phyloP scores from a whole-genome alignment of 495 filamentous ascomycete species.

The Pyrenopolyporus hunteri region DNA sequence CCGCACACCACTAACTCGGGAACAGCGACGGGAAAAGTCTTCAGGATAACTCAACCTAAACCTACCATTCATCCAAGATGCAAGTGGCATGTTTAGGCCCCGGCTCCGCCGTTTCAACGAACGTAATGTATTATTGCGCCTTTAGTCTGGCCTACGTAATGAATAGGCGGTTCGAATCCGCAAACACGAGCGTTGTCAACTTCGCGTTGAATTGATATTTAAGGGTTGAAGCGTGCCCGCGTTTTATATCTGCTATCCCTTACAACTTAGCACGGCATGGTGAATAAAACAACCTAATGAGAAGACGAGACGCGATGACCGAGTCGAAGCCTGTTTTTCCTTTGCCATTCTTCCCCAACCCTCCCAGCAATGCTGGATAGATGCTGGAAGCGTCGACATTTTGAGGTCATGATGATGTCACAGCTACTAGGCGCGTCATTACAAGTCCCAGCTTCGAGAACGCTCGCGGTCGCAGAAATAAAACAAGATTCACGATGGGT shows the following conservation, averaged over 20 bases:
- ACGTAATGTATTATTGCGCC: neutral
- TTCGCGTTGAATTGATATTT: neutral
- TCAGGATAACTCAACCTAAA: no score
- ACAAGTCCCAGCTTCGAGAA: neutral
- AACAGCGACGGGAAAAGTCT: no score
- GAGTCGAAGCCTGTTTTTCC: neutral
- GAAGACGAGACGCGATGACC: neutral
- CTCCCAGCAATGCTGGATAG: neutral
- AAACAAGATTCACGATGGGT: neutral
- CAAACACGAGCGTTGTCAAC: neutral
- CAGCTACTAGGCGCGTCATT: neutral
- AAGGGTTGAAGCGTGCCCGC: neutral
- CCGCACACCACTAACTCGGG: no score
- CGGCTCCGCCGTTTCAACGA: neutral
- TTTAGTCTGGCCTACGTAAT: neutral
- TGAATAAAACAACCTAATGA: neutral
- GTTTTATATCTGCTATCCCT: no score
- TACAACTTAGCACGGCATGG: no score
- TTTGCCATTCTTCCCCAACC: neutral
- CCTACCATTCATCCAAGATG: no score
- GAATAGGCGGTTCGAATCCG: neutral
- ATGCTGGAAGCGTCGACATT: neutral
- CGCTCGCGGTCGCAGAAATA: neutral
- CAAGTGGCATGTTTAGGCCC: neutral
- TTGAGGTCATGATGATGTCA: conserved; percentile 22